Evolutionary conservation across 2,329 filamentous ascomycete species (phyloP).

Genomic region (Aspergillus niger): DNA sequence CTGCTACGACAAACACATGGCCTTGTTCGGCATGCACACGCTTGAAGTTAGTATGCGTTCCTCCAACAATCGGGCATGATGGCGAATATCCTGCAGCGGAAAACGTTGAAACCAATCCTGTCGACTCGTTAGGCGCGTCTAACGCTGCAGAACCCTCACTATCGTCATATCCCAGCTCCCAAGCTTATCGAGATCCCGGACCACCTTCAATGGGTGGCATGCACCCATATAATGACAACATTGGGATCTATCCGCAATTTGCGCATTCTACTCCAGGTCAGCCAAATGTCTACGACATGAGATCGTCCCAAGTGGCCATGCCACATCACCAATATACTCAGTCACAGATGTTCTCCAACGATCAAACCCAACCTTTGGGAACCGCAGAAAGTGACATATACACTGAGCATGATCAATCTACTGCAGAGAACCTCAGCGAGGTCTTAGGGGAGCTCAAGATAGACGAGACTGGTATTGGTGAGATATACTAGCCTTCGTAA

Average conservation of each 20-base stretch:
- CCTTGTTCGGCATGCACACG: conserved; percentile 92
- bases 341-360: conserved; percentile 28
- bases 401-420: conserved; percentile 65
- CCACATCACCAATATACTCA: conserved; percentile 32
- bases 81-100: conserved; percentile 48
- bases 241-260: conserved; percentile 46
- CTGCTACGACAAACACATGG: conserved; percentile 95
- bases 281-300: conserved; percentile 34
- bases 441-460: conserved; percentile 85
- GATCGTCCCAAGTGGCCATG: conserved; percentile 34
- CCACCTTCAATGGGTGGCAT: conserved; percentile 52
- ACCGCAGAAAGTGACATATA: conserved; percentile 50
- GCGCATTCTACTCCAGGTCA: conserved; percentile 31
- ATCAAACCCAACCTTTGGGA: conserved; percentile 31
- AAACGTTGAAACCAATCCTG: conserved; percentile 27
- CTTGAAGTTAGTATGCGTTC: conserved; percentile 89
- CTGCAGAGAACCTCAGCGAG: conserved; percentile 72
- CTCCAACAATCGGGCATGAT: conserved; percentile 78
- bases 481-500: conserved; percentile 30
- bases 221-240: conserved; percentile 46
- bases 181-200: conserved; percentile 47
- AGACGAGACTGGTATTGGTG: conserved; percentile 82
- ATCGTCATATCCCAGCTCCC: conserved; percentile 58
- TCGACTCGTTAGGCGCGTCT: conserved; percentile 27
- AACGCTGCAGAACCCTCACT: conserved; percentile 51